Conservation (phyloP, 1,284 basidiomycete genomes). For the Ustilago sp. region DNA sequence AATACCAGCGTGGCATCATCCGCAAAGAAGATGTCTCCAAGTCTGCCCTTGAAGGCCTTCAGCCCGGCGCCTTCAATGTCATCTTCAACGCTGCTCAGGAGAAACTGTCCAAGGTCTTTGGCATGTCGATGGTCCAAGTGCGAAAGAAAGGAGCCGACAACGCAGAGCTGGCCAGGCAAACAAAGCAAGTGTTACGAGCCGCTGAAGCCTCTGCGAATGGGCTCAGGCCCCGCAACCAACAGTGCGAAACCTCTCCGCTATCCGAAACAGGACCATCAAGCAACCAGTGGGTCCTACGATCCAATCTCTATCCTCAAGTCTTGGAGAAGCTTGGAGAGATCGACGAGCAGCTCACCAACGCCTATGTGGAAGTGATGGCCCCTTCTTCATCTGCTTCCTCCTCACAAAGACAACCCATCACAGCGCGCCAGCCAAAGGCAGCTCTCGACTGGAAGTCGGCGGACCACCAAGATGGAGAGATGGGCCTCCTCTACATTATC, state of each 20-base stretch:
- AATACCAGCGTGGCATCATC: conserved; percentile 43
- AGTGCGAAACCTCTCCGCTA: conserved; percentile 9
- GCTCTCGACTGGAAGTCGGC: conserved; percentile 45
- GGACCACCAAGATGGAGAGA: conserved; percentile 54
- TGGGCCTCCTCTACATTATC: conserved; percentile 66
- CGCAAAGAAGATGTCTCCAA: conserved; percentile 48
- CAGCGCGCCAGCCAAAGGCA: conserved; percentile 12
- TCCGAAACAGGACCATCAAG: conserved; percentile 18
- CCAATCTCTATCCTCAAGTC: conserved; percentile 15
- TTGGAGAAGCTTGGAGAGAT: conserved; percentile 15
- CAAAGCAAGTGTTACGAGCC: conserved; percentile 28
- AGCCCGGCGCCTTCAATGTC: conserved; percentile 37
- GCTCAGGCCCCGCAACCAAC: conserved; percentile 20
- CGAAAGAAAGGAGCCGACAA: conserved; percentile 55
- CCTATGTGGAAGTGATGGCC: conserved; percentile 13
- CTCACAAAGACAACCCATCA: conserved; percentile 11
- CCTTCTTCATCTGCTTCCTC: conserved; percentile 7
- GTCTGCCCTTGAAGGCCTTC: conserved; percentile 35
- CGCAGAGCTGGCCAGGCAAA: conserved; percentile 39
- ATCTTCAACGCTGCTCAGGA: conserved; percentile 60
- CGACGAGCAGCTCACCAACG: conserved; percentile 25
- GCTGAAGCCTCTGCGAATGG: conserved; percentile 37
- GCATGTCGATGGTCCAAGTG: conserved; percentile 56
- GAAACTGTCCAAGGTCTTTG: conserved; percentile 52
- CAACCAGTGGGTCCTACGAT: conserved; percentile 37